Evolutionary conservation across 2,329 filamentous ascomycete genomes (phyloP), one percentile per base, ranked within the genome.

Genomic region (Chrysoporthe deuterocubensis): DNA sequence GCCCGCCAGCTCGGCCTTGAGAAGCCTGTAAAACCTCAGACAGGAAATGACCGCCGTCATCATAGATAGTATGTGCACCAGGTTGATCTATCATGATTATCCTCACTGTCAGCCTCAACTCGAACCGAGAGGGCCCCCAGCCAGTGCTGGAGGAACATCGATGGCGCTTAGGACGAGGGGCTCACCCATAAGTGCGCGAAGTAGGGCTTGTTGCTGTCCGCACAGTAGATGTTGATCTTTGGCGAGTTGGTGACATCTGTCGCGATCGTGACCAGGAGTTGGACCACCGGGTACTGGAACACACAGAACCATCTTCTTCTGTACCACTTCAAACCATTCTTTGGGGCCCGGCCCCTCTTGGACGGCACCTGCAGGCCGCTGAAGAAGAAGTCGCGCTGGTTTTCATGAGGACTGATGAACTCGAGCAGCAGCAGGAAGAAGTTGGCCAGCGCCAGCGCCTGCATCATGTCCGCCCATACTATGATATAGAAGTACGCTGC

Each of bases 401-500:
- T 70, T 11, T 76, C 71, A 62, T 77, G 75, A 3, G 79, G 76
- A 21, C 74, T 78, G 13, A 83, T 72, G 61, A 77, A 82, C 58
- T 81, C 80, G 70, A 79, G 80, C 44, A 83, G 72, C 37, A 83
- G 75, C 11, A 83, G 74, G 69, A 82, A 81, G 71, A 83, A 83
- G 16, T 76, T 75, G 16, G 75, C 77, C 2, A 84, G 72, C 4
- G 80, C 79, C 34, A 80, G 71, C 2, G 76, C 73, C 71, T 84
- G 78, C 68, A 79, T 76, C 9, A 81, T 68, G 26, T 80, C 77
- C 32, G 78, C 71, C 72, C 79, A 79, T 4, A 78, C 75, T 18
- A 75, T 71, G 14, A 83, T 67, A 69, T 82, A 83, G 61, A 80
- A 75, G 58, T 78, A 77, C 1, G 76, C 71, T n/a, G 75, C 72